Base-by-base conservation (phyloP, 805 yeast genomes). In the Barnettozyma populi region DNA sequence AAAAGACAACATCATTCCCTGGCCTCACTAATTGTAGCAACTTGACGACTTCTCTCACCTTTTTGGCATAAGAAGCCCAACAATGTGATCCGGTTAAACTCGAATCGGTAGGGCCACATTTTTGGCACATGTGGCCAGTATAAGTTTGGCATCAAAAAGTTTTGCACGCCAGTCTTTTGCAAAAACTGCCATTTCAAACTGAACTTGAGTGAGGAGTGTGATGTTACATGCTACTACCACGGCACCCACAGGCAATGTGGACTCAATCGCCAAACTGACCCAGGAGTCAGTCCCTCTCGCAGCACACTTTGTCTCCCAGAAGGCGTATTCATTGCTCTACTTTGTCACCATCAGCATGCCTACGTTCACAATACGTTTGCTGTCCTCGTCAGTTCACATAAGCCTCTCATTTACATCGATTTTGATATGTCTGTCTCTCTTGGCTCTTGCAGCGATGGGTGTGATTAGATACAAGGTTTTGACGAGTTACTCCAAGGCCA, bases 401-500 rank as follows among this genome's bases (percentile, higher is more conserved):
- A 74, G 81, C 1, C 62, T 82, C 18, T 71, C 80, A 7, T 70
- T 80, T 34, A 69, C 78, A 41, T 68, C 81, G 18, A 49, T 82
- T 3, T 51, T 75, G 1, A 45, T 72, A 0, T 69, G 25, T 16
- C 13, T 45, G 13, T 9, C 32, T 3, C 2, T 45, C 2, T 13
- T 49, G 5, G 31, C 35, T 2, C 1, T 45, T 6, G 13, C 34
- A 2, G 36, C 18, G 2, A 19, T 39, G 32, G 52, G 49, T 7
- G 57, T 80, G 36, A 73, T 84, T 7, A 67, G 94, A 39, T 84
- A 86, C 65, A 74, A 76, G 45, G 80, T 80, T 47, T 66, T 84
- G 19, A 82, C 87, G 0, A 68, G 73, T 10, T 86, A 86, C 61
- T 79, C 90, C 5, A 72, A 78, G 43, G 23, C 34, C 14, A 51